Conservation (phyloP, 257 asterid genomes). For the Asclepias syriaca region DNA sequence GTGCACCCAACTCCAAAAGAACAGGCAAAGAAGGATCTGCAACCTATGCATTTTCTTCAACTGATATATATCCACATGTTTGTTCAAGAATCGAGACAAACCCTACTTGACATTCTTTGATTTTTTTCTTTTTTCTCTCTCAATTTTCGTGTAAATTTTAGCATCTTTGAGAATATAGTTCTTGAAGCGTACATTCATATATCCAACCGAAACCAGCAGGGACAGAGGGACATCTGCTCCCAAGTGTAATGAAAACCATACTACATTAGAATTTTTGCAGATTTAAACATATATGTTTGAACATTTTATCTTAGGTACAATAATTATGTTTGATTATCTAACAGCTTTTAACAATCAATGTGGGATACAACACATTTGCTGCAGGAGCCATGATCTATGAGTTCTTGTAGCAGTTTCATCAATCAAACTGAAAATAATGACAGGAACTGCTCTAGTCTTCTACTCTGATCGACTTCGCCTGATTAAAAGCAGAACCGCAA, state of each 20-base stretch:
- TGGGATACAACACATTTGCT: background rate
- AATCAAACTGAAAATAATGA: background rate
- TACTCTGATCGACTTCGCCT: slow-evolving; percentile 36
- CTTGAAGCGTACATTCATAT: background rate
- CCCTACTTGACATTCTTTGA: slow-evolving; percentile 13
- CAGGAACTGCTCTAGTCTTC: background rate
- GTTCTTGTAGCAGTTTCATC: background rate
- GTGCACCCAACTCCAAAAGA: background rate
- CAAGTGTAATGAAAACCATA: background rate
- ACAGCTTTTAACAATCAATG: background rate
- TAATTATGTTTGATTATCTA: background rate
- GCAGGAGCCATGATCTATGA: background rate
- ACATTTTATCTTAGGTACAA: background rate
- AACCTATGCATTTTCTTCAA: background rate
- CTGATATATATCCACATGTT: background rate
- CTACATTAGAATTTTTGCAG: background rate
- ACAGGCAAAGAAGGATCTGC: slow-evolving; percentile 1
- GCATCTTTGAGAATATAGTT: background rate
- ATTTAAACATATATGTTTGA: background rate
- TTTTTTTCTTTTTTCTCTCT: background rate
- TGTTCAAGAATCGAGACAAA: slow-evolving; percentile 3
- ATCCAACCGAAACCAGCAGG: background rate
- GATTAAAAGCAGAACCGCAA: slow-evolving; percentile 38
- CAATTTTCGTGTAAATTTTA: slow-evolving; percentile 9
- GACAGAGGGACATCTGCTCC: background rate